These are phyloP conservation scores for Crithidia bombi DNA, from an alignment of 208 protist species.

Conservation along the genomic window DNA sequence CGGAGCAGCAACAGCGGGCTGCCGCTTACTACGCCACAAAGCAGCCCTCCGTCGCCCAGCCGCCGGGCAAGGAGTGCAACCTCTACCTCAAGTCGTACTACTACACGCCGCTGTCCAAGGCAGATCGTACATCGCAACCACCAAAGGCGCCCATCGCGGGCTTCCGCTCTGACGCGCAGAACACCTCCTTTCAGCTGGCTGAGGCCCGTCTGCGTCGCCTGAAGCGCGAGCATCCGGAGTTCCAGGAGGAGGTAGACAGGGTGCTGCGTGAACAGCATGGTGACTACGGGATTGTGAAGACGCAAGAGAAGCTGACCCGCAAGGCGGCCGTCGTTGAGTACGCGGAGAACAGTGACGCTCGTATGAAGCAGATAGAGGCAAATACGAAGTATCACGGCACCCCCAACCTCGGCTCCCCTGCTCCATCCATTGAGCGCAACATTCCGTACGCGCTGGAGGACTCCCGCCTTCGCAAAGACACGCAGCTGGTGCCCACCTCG, in stretches of 20 bases:
- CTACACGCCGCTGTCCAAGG: conserved; percentile 46
- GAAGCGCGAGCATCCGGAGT: conserved; percentile 36
- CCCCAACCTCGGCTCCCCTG: conserved; percentile 39
- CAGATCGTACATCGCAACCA: conserved; percentile 5
- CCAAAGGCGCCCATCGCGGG: conserved; percentile 12
- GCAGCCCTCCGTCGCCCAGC: conserved; percentile 29
- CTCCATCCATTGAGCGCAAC: conserved; percentile 33
- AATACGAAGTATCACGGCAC: conserved; percentile 37
- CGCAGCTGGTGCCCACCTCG: conserved; percentile 12
- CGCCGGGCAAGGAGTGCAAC: conserved; percentile 38
- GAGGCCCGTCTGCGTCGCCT: conserved; percentile 64
- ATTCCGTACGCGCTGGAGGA: conserved; percentile 66
- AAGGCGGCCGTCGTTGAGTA: conserved; percentile 51
- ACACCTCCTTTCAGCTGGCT: conserved; percentile 51
- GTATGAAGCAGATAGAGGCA: conserved; percentile 37
- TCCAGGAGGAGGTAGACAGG: conserved; percentile 29
- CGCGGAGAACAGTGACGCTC: conserved; percentile 43
- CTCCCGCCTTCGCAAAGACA: conserved; percentile 49
- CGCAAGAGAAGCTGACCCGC: conserved; percentile 54
- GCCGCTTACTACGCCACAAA: conserved; percentile 37
- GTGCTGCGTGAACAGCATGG: conserved; percentile 43
- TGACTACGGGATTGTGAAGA: conserved; percentile 51
- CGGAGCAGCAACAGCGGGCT: conserved; percentile 31
- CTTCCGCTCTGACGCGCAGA: conserved; percentile 22
- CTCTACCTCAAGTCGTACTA: conserved; percentile 57